Conservation (phyloP, 495 filamentous ascomycete species). For the Bryoglossum gracile region DNA sequence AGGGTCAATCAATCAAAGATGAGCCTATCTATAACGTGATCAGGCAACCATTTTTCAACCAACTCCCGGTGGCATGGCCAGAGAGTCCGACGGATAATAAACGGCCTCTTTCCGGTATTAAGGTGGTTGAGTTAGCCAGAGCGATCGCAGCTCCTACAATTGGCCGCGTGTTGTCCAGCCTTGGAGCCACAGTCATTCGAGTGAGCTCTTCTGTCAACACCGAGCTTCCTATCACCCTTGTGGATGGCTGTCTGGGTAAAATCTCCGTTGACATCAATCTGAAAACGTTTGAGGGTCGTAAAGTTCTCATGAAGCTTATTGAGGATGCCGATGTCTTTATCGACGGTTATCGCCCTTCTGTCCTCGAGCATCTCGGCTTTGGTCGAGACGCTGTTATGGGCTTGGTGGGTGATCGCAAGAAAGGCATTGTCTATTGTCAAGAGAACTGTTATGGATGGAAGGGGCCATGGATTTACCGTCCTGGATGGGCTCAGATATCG, state of each 20-base stretch:
- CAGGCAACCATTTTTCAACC: neutral
- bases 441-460: constrained; percentile 67
- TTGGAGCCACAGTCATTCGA: neutral
- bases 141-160: neutral
- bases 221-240: neutral
- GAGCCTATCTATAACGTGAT: neutral
- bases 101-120: constrained; percentile 58
- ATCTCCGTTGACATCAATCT: constrained; percentile 41
- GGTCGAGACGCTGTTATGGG: constrained; percentile 39
- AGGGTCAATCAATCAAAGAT: constrained; percentile 1
- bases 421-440: constrained; percentile 57
- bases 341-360: constrained; percentile 60
- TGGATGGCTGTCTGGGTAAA: constrained; percentile 30
- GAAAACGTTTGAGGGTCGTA: constrained; percentile 36
- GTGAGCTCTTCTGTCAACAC: neutral
- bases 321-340: constrained; percentile 49
- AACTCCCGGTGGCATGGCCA: neutral
- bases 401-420: constrained; percentile 43
- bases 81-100: neutral
- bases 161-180: neutral
- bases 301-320: constrained; percentile 42
- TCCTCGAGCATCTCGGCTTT: constrained; percentile 54
- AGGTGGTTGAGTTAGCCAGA: constrained; percentile 72
- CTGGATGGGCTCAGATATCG: constrained; percentile 51
- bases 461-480: constrained; percentile 39